Conservation (phyloP, 192 early-diverging fungal genomes). For the Cladochytrium replicatum region DNA sequence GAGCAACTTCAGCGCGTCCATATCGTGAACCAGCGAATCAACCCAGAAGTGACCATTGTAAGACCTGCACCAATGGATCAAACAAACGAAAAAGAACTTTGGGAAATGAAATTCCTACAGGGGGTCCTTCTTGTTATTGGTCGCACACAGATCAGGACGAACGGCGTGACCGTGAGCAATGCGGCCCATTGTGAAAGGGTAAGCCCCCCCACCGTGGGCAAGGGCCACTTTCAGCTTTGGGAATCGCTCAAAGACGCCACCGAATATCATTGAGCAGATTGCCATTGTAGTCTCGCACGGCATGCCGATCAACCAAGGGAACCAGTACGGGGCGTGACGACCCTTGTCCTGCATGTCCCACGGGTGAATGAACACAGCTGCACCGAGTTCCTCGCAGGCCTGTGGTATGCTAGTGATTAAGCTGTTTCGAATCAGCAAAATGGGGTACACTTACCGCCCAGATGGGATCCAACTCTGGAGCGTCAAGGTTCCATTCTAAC, state of each 20-base stretch:
- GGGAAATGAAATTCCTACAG: too few species aligned
- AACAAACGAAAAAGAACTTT: neutral
- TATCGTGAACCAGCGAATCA: conserved; percentile 57
- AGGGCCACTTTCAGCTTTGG: conserved; percentile 51
- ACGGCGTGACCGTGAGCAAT: conserved; percentile 57
- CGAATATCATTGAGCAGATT: conserved; percentile 53
- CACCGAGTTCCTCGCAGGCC: conserved; percentile 55
- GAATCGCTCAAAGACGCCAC: conserved; percentile 55
- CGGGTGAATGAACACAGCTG: conserved; percentile 53
- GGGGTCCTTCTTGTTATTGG: conserved; percentile 39
- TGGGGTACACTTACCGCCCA: conserved; percentile 26
- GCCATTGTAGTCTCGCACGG: conserved; percentile 60
- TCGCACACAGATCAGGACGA: conserved; percentile 54
- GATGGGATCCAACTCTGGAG: conserved; percentile 52
- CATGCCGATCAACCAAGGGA: conserved; percentile 55
- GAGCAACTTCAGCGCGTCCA: conserved; percentile 49
- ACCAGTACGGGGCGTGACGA: conserved; percentile 49
- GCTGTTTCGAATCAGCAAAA: too few species aligned
- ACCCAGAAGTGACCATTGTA: conserved; percentile 50
- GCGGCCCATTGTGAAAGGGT: conserved; percentile 54
- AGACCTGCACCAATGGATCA: conserved; percentile 14
- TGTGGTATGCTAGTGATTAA: neutral
- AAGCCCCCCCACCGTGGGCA: conserved; percentile 59
- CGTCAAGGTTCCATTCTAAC: conserved; percentile 57
- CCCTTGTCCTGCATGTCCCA: conserved; percentile 54